Conservation (phyloP, 441 rosid genomes). For the Eutrema salsugineum region DNA sequence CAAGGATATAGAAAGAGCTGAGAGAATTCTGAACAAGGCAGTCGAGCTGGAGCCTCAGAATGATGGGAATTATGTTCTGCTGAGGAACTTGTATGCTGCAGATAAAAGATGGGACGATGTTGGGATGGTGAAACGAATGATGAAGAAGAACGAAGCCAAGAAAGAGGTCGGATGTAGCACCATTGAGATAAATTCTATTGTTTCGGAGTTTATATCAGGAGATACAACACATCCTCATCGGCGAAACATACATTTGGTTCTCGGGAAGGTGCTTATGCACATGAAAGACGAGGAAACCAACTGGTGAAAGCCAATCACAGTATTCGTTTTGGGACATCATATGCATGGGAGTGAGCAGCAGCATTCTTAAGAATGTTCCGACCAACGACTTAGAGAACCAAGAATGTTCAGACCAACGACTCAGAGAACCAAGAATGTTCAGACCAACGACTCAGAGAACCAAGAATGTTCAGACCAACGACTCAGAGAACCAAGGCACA, state of each 20-base stretch:
- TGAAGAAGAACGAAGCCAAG: constrained; percentile 44
- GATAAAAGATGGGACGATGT: constrained; percentile 51
- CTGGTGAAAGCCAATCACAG: constrained; percentile 1
- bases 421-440: neutral
- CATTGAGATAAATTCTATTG: constrained; percentile 41
- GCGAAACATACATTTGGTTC: constrained; percentile 27
- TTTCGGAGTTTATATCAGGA: constrained; percentile 51
- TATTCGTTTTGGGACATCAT: neutral
- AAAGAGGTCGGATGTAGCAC: constrained; percentile 55
- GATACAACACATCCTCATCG: constrained; percentile 34
- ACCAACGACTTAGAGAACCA: too few species aligned
- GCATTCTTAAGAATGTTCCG: too few species aligned
- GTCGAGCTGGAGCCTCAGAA: constrained; percentile 36
- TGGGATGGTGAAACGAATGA: constrained; percentile 37
- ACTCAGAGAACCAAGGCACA: neutral
- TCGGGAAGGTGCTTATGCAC: constrained; percentile 42
- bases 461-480: neutral
- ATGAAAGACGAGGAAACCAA: constrained; percentile 30
- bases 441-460: neutral
- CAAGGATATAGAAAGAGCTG: constrained; percentile 41
- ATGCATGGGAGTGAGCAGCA: neutral
- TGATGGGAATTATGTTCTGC: constrained; percentile 48
- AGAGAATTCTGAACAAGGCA: constrained; percentile 35
- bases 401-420: neutral
- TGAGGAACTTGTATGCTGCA: constrained; percentile 50